Base-by-base conservation (phyloP, 345 rosid genomes). In the Pelargonium nanum region DNA sequence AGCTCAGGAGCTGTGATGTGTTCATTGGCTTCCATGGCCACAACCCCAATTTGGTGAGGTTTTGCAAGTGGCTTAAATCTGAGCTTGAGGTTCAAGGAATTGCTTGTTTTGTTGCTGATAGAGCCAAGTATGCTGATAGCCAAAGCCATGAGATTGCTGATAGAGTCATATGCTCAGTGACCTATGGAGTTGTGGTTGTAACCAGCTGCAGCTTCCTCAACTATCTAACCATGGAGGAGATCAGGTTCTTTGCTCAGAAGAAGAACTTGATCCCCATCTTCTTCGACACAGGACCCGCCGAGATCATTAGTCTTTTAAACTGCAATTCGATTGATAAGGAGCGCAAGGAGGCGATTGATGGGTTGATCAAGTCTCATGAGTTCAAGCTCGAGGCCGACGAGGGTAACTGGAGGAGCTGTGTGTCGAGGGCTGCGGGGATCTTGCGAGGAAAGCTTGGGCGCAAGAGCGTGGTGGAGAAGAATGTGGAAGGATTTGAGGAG, bases 41-140 rank as follows among this genome's bases (percentile, higher is more conserved):
- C 59, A 80, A 85, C 75, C 90, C 95, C 28, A 88, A 82, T 77
- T 70, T 91, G 74, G 65, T 79, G 40, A 83, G 92, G 53, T 88
- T 91, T 71, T 86, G 89, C 65, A 88, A 88, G 77, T 91, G 98
- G 98, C 72, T 91, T 24, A 91, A 88, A 74, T 91, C 96, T 19
- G 96, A 91, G 78, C 88, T 86, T 50, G 95, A 91, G 81, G 81
- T 88, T 65, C 92, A 88, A 74, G 96, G 98, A 2, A 88, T 91
- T 58, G 98, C 92, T 57, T 88, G 96, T 59, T 91, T 91, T 55
- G 85, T 88, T 19, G 95, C 92, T 5, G 98, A 91, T 51, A 78
- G 95, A 72, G 89, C 95, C 0, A 86, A 81, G 72, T 91, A 85
- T 64, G 80, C 90, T 0, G 86, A 86, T 63, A 69, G 67, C 13